A percentile compares a stretch with the other conserved stretches of the same genome.
These are phyloP conservation scores for Candida nanaspora DNA, from an alignment of 805 yeast species.

Conservation along the genomic window DNA sequence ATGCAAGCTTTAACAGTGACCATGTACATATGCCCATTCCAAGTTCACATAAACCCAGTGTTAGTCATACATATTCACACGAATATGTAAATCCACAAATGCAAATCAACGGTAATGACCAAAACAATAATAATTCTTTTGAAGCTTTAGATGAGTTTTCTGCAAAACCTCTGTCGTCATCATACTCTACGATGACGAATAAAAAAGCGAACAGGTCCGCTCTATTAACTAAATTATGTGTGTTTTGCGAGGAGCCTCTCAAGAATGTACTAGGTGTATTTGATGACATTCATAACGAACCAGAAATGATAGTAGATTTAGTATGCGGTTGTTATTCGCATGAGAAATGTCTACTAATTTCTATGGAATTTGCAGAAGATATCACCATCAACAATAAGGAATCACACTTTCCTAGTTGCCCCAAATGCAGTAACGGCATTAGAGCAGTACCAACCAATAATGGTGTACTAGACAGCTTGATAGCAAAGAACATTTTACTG, in stretches of 20 bases:
- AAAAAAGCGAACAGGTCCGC: not conserved
- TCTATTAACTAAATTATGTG: constrained; percentile 7
- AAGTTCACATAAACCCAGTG: too few relatives aligned
- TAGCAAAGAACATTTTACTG: constrained; percentile 5
- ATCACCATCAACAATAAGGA: constrained; percentile 2
- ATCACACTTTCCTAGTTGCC: constrained; percentile 20
- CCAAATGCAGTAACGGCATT: constrained; percentile 10
- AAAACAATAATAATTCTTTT: too few relatives aligned
- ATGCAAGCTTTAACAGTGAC: not conserved
- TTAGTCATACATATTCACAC: too few relatives aligned
- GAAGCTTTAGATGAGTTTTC: too few relatives aligned
- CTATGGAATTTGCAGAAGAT: constrained; percentile 19
- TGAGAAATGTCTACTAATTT: constrained; percentile 46
- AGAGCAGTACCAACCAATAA: constrained; percentile 18
- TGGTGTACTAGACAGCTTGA: constrained; percentile 11
- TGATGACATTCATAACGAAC: constrained; percentile 25
- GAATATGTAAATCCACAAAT: too few relatives aligned
- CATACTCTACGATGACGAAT: too few relatives aligned
- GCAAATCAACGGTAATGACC: too few relatives aligned
- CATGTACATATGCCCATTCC: too few relatives aligned
- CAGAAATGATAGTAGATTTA: constrained; percentile 36
- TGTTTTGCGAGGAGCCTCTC: constrained; percentile 45
- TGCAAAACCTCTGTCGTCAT: not conserved
- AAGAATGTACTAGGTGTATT: constrained; percentile 38
- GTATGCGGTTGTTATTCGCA: constrained; percentile 51